Evolutionary conservation across 805 yeast species (phyloP), one percentile per base, ranked within the genome.

Genomic region (Metahyphopichia silvanorum): DNA sequence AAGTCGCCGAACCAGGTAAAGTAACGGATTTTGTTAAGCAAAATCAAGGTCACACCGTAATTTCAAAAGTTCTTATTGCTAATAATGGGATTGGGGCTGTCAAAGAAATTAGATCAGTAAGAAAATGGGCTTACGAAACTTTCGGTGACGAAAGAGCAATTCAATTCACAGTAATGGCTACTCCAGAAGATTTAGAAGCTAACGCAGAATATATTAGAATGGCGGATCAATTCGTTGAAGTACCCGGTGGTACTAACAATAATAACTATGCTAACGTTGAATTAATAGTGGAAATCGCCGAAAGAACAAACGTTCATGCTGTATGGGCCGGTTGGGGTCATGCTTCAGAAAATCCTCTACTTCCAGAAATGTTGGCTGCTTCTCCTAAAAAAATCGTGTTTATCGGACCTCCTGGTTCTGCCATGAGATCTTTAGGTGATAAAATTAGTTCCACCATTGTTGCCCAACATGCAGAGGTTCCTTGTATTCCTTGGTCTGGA

Each of bases 251-350:
- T 35, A 93, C 98, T 35, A 94, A 94, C 68, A 93, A 93, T 71
- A 94, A 93, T 64, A 93, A 93, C 65, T 89, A 89, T 58, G 99
- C 99, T 49, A 93, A 93, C 55, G 99, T 93, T 41, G 98, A 93
- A 47, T 72, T 93, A 41, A 93, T 93, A 60, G 97, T 93, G 29
- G 99, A 93, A 52, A 71, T 93, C 30, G 99, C 99, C 22, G 98
- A 93, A 68, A 83, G 97, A 69, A 83, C 95, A 27, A 78, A 86
- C 45, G 97, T 86, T 35, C 95, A 93, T 59, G 99, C 98, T 16
- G 99, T 93, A 37, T 93, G 99, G 99, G 99, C 99, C 21, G 99
- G 99, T 52, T 93, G 99, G 99, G 99, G 99, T 52, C 98, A 94
- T 59, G 99, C 99, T 18, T 86, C 96, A n/a, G 99, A 93, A 69